phyloP scores from a whole-genome alignment of 108 stramenopile genomes.

The Cylindrotheca closterium region DNA sequence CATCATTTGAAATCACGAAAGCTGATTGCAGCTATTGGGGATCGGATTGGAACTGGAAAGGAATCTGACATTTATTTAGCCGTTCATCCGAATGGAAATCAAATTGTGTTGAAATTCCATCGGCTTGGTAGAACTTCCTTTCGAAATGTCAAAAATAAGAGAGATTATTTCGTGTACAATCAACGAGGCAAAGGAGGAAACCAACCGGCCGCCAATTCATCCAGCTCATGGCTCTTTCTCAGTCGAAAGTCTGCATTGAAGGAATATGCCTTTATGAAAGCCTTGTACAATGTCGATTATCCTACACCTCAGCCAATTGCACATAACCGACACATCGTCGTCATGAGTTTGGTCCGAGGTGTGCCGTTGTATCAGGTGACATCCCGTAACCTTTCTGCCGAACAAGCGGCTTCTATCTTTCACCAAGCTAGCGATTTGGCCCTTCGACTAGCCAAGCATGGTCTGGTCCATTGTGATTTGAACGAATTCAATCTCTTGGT shows the following conservation, averaged over 20 bases:
- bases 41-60: slow-evolving; percentile 98
- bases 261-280: slow-evolving; percentile 98
- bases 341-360: slow-evolving; percentile 88
- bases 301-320: slow-evolving; percentile 92
- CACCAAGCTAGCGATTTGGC: slow-evolving; percentile 71
- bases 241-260: slow-evolving; percentile 90
- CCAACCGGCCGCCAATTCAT: slow-evolving; percentile 29
- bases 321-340: slow-evolving; percentile 93
- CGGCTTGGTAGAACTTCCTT: slow-evolving; percentile 97
- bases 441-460: slow-evolving; percentile 82
- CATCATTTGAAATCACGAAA: slow-evolving; percentile 78
- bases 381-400: slow-evolving; percentile 70
- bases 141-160: slow-evolving; percentile 95
- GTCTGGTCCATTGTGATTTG: slow-evolving; percentile 98
- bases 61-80: slow-evolving; percentile 89
- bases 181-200: slow-evolving; percentile 39
- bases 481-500: slow-evolving; percentile 99
- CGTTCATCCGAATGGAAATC: slow-evolving; percentile 68
- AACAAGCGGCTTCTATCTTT: slow-evolving; percentile 91
- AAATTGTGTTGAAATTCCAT: slow-evolving; percentile 96
- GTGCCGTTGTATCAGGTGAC: slow-evolving; percentile 90
- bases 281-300: slow-evolving; percentile 90
- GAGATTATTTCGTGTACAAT: slow-evolving; percentile 93
- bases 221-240: slow-evolving; percentile 95
- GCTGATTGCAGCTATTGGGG: slow-evolving; percentile 86